Evolutionary conservation across 306 rosid species (phyloP).

Genomic region (Vigna hirtella): DNA sequence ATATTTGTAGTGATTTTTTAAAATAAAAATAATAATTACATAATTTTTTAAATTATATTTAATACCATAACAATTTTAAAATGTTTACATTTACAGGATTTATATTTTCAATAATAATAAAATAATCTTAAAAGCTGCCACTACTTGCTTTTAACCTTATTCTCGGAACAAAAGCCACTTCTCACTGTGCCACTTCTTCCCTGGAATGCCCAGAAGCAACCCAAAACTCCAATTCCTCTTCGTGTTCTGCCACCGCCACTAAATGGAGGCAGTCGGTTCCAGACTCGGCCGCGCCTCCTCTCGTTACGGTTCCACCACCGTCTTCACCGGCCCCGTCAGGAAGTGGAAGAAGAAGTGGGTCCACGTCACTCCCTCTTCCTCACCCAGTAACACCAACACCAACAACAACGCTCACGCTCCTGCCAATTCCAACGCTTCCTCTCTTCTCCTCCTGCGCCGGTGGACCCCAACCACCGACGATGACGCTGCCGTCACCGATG

Average conservation of each 20-base stretch:
- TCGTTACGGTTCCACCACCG: constrained; percentile 87
- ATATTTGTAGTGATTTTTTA: no score
- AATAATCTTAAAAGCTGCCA: not conserved
- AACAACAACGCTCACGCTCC: constrained; percentile 40
- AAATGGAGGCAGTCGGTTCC: constrained; percentile 92
- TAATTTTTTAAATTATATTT: no score
- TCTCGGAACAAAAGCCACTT: not conserved
- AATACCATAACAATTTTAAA: no score
- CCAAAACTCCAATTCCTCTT: not conserved
- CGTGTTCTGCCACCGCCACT: not conserved
- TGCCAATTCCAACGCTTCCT: constrained; percentile 38
- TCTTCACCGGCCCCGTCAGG: constrained; percentile 92
- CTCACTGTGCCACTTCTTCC: not conserved
- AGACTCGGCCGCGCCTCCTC: constrained; percentile 91
- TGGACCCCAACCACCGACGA: constrained; percentile 76
- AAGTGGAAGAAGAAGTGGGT: constrained; percentile 99
- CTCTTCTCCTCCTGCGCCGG: constrained; percentile 87
- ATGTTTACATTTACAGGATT: no score
- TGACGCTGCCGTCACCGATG: constrained; percentile 54
- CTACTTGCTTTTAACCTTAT: not conserved
- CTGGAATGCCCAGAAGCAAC: not conserved
- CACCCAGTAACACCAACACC: not conserved
- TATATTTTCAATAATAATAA: no score
- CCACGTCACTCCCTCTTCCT: constrained; percentile 63
- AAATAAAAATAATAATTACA: no score